Evolutionary conservation across 1,284 basidiomycete species (phyloP).

Genomic region (Pseudozyma sp.): DNA sequence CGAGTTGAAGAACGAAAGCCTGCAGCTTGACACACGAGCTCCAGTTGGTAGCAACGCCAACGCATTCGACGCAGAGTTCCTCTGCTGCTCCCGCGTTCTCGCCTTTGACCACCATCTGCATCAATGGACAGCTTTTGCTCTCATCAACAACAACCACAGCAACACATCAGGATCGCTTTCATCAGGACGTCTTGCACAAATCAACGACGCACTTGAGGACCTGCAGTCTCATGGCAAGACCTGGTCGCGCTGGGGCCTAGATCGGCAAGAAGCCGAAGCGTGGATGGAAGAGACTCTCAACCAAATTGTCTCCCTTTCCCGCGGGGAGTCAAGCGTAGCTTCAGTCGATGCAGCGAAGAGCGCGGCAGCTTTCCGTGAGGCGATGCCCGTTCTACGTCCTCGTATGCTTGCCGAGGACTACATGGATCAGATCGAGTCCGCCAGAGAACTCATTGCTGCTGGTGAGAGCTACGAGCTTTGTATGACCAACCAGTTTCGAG

Average conservation of each 20-base stretch:
- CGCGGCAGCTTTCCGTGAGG: slow-evolving; percentile 41
- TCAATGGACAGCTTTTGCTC: slow-evolving; percentile 70
- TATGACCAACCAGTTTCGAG: slow-evolving; percentile 79
- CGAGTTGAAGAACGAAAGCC: slow-evolving; percentile 73
- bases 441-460: slow-evolving; percentile 80
- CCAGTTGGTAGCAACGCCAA: slow-evolving; percentile 8
- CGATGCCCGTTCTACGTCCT: slow-evolving; percentile 27
- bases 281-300: slow-evolving; percentile 28
- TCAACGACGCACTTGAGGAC: slow-evolving; percentile 15
- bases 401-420: slow-evolving; percentile 72
- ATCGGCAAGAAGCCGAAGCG: slow-evolving; percentile 18
- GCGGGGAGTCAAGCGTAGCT: neutral
- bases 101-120: slow-evolving; percentile 68
- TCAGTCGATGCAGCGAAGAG: slow-evolving; percentile 9
- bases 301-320: neutral
- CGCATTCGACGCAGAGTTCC: slow-evolving; percentile 69
- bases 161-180: neutral
- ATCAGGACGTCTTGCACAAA: slow-evolving; percentile 6
- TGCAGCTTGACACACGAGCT: slow-evolving; percentile 51
- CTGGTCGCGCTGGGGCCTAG: slow-evolving; percentile 21
- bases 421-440: slow-evolving; percentile 78
- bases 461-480: slow-evolving; percentile 98
- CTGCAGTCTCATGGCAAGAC: slow-evolving; percentile 18
- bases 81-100: slow-evolving; percentile 69
- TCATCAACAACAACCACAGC: slow-evolving; percentile 7